phyloP scores from a whole-genome alignment of 805 yeast species.

The Teunomyces funiuensis region DNA sequence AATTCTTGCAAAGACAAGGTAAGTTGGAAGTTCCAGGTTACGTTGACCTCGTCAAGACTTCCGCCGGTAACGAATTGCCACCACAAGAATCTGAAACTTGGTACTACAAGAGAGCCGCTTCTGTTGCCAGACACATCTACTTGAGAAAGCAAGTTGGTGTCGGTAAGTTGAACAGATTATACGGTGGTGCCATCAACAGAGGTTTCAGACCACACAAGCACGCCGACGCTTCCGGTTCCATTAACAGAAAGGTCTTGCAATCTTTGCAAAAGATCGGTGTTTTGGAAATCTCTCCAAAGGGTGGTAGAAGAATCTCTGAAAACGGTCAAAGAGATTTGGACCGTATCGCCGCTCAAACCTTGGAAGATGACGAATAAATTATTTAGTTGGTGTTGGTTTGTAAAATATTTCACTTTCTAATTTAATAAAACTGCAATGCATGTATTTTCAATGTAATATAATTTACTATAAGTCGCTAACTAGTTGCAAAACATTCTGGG shows the following conservation, averaged over 20 bases:
- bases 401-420: constrained; percentile 9
- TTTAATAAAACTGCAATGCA: constrained; percentile 5
- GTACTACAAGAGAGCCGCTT: constrained; percentile 99
- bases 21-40: constrained; percentile 99
- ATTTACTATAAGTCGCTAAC: neutral
- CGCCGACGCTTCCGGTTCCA: constrained; percentile 98
- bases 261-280: constrained; percentile 98
- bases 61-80: constrained; percentile 98
- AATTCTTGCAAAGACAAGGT: constrained; percentile 99
- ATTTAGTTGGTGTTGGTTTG: constrained; percentile 13
- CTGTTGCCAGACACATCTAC: constrained; percentile 99
- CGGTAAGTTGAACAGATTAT: constrained; percentile 97
- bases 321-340: constrained; percentile 99
- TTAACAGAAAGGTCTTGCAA: constrained; percentile 98
- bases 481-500: constrained; percentile 11
- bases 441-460: neutral
- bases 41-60: constrained; percentile 99
- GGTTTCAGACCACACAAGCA: constrained; percentile 98
- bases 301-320: constrained; percentile 99
- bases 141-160: constrained; percentile 99
- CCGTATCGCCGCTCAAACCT: constrained; percentile 99
- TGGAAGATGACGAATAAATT: constrained; percentile 74
- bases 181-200: constrained; percentile 99
- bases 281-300: constrained; percentile 92
- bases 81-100: constrained; percentile 99